phyloP scores from a whole-genome alignment of 306 rosid genomes.

The Trichosanthes cucumerina region DNA sequence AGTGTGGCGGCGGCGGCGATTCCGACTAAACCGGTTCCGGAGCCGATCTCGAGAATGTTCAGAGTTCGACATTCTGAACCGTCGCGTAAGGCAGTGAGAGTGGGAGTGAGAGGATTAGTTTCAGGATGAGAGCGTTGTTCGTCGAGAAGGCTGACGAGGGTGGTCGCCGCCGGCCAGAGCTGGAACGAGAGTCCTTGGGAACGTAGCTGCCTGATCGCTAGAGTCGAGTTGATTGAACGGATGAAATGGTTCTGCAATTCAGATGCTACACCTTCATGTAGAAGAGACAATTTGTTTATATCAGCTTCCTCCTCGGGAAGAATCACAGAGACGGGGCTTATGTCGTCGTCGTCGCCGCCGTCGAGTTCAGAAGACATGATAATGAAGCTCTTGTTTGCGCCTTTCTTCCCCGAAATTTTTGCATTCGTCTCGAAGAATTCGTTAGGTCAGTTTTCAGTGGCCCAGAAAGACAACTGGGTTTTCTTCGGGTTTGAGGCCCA shows the following conservation, averaged over 20 bases:
- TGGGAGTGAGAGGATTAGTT: conserved; percentile 45
- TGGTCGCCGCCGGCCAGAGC: conserved; percentile 95
- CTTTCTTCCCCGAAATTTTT: background rate
- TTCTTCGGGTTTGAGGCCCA: background rate
- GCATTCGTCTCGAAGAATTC: background rate
- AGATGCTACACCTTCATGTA: background rate
- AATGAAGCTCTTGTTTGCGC: background rate
- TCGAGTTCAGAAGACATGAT: conserved; percentile 30
- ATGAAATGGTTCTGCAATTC: conserved; percentile 36
- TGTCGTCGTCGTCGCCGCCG: conserved; percentile 19
- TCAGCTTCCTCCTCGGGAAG: conserved; percentile 10
- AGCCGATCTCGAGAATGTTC: conserved; percentile 71
- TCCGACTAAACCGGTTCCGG: conserved; percentile 91
- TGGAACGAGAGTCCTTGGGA: conserved; percentile 83
- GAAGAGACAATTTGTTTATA: background rate
- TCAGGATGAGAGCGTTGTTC: conserved; percentile 32
- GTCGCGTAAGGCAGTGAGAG: conserved; percentile 17
- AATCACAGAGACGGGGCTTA: conserved; percentile 30
- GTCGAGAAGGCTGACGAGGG: conserved; percentile 78
- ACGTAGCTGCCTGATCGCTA: conserved; percentile 64
- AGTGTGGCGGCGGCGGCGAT: conserved; percentile 71
- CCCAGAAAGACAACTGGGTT: background rate
- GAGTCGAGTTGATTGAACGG: conserved; percentile 43
- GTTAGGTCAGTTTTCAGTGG: background rate
- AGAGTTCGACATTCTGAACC: conserved; percentile 14